Evolutionary conservation across 768 basidiomycete genomes (phyloP), one percentile per base, ranked within the genome.

Genomic region (Panus rudis): DNA sequence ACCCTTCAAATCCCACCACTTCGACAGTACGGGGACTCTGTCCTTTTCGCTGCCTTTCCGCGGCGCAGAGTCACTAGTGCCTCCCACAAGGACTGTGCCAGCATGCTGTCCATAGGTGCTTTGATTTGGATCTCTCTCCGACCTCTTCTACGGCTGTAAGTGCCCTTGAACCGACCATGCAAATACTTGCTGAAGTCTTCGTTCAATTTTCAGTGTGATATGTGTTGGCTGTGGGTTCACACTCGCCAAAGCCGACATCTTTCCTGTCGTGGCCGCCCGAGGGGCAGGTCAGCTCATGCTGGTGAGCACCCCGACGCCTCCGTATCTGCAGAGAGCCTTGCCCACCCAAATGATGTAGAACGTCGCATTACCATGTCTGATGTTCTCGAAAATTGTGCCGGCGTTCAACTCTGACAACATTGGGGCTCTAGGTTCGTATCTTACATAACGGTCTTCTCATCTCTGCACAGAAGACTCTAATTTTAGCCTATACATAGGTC

Each of bases 331-430:
- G n/a, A n/a, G n/a, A n/a, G n/a, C n/a, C n/a, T n/a, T n/a, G n/a
- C n/a, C n/a, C n/a, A n/a, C n/a, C n/a, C n/a, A n/a, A n/a, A n/a
- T n/a, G n/a, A n/a, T n/a, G 13, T 31, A 47, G 65, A 84, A 82
- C 49, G 68, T 86, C 42, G 66, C 76, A 2, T 52, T 80, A 7
- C 84, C 84, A 8, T 72, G 71, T 50, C 68, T 85, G 12, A 60
- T 85, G 66, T 84, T 87, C 59, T 82, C 81, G 6, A 81, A 76
- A 48, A 83, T 87, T 38, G 70, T 87, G 0, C 79, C 81, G 0
- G 73, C 80, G 2, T 81, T 86, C 48, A 72, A 67, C 7, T 50
- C 73, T 1, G 68, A 78, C 26, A 84, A 83, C 52, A 62, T 83
- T 13, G 42, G 59, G 23, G 69, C 72, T 4, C 55, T 84, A 23